Evolutionary conservation across 305 asterid genomes (phyloP).

Genomic region (Plantago coronopus): DNA sequence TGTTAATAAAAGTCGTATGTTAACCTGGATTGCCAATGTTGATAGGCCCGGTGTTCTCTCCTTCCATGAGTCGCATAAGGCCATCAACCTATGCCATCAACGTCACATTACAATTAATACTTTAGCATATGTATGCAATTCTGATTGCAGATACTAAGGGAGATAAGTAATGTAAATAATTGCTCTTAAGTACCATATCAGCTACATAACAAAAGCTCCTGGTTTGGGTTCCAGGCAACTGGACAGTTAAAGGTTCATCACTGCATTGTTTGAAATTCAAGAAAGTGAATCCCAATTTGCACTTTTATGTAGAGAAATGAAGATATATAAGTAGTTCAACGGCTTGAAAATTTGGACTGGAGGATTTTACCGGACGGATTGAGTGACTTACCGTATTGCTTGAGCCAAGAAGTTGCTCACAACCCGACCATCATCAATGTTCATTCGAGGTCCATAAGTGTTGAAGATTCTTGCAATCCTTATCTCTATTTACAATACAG

Average conservation of each 20-base stretch:
- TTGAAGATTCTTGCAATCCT: conserved; percentile 96
- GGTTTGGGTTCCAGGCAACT: conserved; percentile 98
- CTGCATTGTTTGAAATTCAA: conserved; percentile 36
- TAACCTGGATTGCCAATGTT: conserved; percentile 84
- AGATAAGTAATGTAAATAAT: not conserved
- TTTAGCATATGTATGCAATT: conserved; percentile 7
- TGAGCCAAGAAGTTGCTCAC: conserved; percentile 99
- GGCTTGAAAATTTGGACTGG: not conserved
- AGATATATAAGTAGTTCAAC: not conserved
- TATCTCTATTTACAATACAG: conserved; percentile 48
- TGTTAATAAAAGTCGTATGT: not conserved
- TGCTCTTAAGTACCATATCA: conserved; percentile 49
- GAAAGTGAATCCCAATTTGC: conserved; percentile 15
- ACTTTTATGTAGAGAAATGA: not conserved
- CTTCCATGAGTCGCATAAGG: conserved; percentile 72
- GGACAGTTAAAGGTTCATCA: conserved; percentile 94
- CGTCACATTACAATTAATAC: not conserved
- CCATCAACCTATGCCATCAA: conserved; percentile 54
- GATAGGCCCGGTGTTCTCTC: conserved; percentile 67
- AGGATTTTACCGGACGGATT: not conserved
- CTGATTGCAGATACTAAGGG: not conserved
- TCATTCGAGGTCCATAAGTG: conserved; percentile 99
- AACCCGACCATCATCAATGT: conserved; percentile 95
- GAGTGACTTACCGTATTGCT: conserved; percentile 76
- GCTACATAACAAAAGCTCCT: conserved; percentile 76